Evolutionary conservation across 371 early-diverging fungal species (phyloP).

Genomic region (Mortierella sp.): DNA sequence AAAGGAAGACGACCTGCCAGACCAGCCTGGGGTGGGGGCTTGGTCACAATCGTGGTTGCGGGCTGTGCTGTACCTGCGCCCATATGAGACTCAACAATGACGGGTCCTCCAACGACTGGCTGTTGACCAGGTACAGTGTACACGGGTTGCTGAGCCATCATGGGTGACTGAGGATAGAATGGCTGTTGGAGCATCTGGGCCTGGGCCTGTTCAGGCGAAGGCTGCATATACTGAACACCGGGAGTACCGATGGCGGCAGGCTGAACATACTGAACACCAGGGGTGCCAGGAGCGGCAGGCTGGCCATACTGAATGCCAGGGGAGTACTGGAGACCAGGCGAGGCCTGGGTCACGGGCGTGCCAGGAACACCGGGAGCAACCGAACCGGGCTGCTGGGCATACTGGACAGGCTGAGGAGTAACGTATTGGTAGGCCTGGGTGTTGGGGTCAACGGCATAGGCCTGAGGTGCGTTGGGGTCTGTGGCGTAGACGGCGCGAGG

Average conservation of each 20-base stretch:
- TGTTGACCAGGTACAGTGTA: neutral
- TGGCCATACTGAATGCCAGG: no score
- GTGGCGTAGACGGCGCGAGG: neutral
- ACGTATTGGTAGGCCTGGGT: constrained; percentile 18
- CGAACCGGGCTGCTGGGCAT: constrained; percentile 13
- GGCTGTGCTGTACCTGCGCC: no score
- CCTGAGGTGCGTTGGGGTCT: neutral
- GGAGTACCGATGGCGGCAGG: no score
- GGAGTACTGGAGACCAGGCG: no score
- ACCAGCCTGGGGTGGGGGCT: constrained; percentile 18
- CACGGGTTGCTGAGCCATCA: neutral
- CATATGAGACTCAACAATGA: constrained; percentile 16
- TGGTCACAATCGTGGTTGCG: constrained; percentile 14
- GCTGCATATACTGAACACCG: no score
- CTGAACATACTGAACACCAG: no score
- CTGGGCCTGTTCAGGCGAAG: neutral
- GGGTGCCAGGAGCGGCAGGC: no score
- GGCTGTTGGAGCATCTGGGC: no score
- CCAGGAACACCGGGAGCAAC: no score
- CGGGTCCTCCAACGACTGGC: constrained; percentile 13
- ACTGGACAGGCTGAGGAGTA: constrained; percentile 3
- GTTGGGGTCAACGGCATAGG: constrained; percentile 15
- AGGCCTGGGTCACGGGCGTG: neutral
- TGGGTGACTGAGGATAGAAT: no score
- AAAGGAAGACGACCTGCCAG: constrained; percentile 31